These are phyloP conservation scores for Blumeriella jaapii DNA, from an alignment of 2,329 filamentous ascomycete species.

Conservation along the genomic window DNA sequence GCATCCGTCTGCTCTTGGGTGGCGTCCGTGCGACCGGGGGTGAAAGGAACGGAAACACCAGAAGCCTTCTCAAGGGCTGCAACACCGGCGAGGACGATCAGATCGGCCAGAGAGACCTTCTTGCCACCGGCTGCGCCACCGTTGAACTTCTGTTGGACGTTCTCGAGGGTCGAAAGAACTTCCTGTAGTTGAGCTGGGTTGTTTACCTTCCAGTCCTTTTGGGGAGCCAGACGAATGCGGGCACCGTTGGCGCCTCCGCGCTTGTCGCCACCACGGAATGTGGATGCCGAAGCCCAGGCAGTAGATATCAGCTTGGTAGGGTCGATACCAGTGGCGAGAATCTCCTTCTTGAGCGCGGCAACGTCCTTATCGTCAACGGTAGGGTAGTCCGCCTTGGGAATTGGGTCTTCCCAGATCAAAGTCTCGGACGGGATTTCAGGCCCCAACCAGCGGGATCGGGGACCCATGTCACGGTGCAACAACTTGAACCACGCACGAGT, in stretches of 20 bases:
- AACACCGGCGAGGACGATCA: constrained; percentile 63
- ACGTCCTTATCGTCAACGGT: constrained; percentile 52
- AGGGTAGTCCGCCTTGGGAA: constrained; percentile 47
- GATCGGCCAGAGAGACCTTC: constrained; percentile 67
- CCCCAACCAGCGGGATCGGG: constrained; percentile 57
- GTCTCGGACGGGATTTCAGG: constrained; percentile 62
- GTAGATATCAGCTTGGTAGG: constrained; percentile 50
- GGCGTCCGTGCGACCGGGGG: constrained; percentile 60
- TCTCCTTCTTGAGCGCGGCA: constrained; percentile 53
- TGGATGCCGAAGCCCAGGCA: constrained; percentile 60
- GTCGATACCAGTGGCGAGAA: constrained; percentile 50
- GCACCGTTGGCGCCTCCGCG: constrained; percentile 73
- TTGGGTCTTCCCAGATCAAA: constrained; percentile 64
- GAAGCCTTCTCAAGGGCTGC: constrained; percentile 65
- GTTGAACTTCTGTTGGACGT: constrained; percentile 57
- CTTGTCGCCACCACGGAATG: constrained; percentile 68
- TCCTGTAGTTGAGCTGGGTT: constrained; percentile 54
- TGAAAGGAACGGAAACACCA: constrained; percentile 55
- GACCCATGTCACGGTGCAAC: constrained; percentile 69
- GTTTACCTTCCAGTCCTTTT: constrained; percentile 64
- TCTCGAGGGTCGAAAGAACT: constrained; percentile 50
- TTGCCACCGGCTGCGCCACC: constrained; percentile 36
- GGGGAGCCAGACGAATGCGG: constrained; percentile 62
- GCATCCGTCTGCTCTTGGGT: constrained; percentile 61
- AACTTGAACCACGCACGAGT: constrained; percentile 75